Evolutionary conservation across 2,329 filamentous ascomycete species (phyloP), one percentile per base, ranked within the genome.

Genomic region (Alternaria incomplexa): DNA sequence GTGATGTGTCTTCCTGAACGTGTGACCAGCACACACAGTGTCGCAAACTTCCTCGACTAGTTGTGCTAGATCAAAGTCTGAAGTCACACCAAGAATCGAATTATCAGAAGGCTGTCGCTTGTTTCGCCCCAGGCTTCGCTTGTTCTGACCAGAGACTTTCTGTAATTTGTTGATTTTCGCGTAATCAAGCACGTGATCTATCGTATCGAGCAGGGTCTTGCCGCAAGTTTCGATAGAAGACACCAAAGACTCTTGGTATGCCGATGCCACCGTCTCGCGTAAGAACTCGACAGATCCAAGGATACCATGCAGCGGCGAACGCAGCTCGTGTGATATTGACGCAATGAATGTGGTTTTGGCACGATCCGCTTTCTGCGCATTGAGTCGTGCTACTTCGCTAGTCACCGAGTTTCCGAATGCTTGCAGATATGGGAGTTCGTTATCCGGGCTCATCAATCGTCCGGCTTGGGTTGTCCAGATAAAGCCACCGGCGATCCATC

Each of bases 281-380:
- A 79, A 66, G 26, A 78, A 77, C 47, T 77, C 74, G 2, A 79
- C 70, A 5, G 77, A 76, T 0, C 86, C 83, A 0, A 90, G 77
- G n/a, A 90, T 84, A 3, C 88, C 88, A 63, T 90, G 87, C 0
- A 90, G 78, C 0, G 88, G 88, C 1, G 85, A 88, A 1, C 88
- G 82, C 10, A 90, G 77, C 61, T 83, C 81, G 57, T 83, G 81
- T 2, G 76, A 79, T 32, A 83, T 80, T 5, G 79, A 81, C 23
- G 79, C 77, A 32, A 83, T 77, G 55, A 83, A 81, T 6, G 80
- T 79, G 2, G 77, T 78, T 59, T 82, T 82, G 4, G 76, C 74
- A 44, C 75, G 73, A 22, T 78, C 74, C 4, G 74, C 70, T 47
- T 71, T 75, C 46, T 73, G 72, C 3, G 73, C 76, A 40, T 74